A percentile compares a stretch with the other conserved stretches of the same genome.
Evolutionary conservation across 345 rosid genomes (phyloP).

Genomic region (Erysimum cheiranthoides): DNA sequence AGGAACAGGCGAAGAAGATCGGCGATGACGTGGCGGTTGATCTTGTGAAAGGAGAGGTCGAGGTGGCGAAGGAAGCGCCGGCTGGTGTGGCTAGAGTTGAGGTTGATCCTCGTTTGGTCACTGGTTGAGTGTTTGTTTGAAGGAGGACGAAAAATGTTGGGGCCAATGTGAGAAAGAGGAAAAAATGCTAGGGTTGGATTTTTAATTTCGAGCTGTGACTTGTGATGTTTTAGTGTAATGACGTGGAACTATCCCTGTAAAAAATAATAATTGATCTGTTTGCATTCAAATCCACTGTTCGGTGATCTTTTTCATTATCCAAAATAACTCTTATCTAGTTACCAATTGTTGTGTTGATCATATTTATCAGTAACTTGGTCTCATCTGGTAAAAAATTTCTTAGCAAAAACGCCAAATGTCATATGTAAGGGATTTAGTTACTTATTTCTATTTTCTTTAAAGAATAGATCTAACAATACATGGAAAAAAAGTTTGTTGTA

Average conservation of each 20-base stretch:
- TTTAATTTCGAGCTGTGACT: background rate
- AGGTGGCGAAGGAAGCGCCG: constrained; percentile 59
- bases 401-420: background rate
- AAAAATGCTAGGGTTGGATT: background rate
- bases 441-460: no score
- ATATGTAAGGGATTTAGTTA: background rate
- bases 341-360: background rate
- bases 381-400: background rate
- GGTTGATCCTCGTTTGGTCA: constrained; percentile 56
- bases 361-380: background rate
- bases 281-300: background rate
- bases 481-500: no score
- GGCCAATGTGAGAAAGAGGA: background rate
- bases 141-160: background rate
- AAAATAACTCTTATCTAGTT: background rate
- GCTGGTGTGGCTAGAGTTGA: constrained; percentile 70
- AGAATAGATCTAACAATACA: no score
- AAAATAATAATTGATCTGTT: constrained; percentile 11
- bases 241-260: constrained; percentile 12
- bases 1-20: constrained; percentile 51
- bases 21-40: constrained; percentile 53
- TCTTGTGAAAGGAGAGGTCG: constrained; percentile 62
- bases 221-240: constrained; percentile 4
- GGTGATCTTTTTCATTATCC: background rate
- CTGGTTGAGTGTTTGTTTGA: background rate